A percentile compares a stretch with the other conserved stretches of the same genome.
Evolutionary conservation across 2,329 filamentous ascomycete species (phyloP).

Genomic region (Phyllosticta capitalensis): DNA sequence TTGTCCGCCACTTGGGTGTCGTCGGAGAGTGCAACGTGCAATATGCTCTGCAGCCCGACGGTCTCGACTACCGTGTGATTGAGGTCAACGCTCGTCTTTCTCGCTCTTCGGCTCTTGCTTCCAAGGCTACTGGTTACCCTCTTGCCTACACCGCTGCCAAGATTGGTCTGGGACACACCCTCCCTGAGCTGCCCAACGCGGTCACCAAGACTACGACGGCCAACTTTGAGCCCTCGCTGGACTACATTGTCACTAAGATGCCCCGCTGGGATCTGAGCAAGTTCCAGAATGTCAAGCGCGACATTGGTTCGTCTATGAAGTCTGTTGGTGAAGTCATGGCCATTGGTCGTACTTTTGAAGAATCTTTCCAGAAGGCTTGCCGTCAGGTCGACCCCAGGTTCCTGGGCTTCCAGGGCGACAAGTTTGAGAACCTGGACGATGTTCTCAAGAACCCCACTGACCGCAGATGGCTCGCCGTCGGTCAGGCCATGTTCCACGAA

Average conservation of each 20-base stretch:
- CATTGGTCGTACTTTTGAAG: slow-evolving; percentile 95
- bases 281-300: slow-evolving; percentile 97
- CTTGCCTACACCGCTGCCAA: slow-evolving; percentile 96
- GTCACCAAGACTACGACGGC: slow-evolving; percentile 98
- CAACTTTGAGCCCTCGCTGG: slow-evolving; percentile 94
- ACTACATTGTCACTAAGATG: slow-evolving; percentile 98
- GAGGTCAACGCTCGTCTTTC: slow-evolving; percentile 98
- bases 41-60: slow-evolving; percentile 92
- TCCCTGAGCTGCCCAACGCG: slow-evolving; percentile 92
- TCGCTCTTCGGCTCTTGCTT: slow-evolving; percentile 90
- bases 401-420: slow-evolving; percentile 87
- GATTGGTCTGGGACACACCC: slow-evolving; percentile 89
- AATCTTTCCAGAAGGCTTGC: slow-evolving; percentile 98
- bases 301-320: slow-evolving; percentile 98
- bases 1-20: slow-evolving; percentile 91
- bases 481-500: slow-evolving; percentile 96
- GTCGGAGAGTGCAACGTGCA: slow-evolving; percentile 99
- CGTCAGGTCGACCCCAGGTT: slow-evolving; percentile 91
- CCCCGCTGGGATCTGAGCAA: slow-evolving; percentile 97
- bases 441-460: slow-evolving; percentile 89
- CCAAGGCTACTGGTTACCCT: slow-evolving; percentile 96
- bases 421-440: slow-evolving; percentile 86
- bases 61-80: slow-evolving; percentile 95
- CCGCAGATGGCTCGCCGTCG: slow-evolving; percentile 92
- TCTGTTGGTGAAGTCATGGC: slow-evolving; percentile 99